These are phyloP conservation scores for Fraxinus platypoda DNA, from an alignment of 305 asterid species.

Conservation along the genomic window DNA sequence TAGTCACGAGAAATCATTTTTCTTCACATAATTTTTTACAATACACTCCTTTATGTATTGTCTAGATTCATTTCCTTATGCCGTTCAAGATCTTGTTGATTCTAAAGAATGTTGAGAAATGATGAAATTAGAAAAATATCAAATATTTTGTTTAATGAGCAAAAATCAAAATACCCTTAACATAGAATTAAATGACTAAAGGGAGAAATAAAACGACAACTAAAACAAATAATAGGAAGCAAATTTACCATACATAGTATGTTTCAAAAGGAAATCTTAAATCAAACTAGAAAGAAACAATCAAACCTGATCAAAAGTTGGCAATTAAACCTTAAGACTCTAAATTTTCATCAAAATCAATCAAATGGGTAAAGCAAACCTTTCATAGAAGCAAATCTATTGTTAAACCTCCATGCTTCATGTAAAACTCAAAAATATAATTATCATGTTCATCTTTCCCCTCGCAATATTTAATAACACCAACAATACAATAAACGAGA, in stretches of 20 bases:
- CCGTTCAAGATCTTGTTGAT: not conserved
- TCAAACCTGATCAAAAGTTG: not conserved
- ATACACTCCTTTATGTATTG: too few relatives aligned
- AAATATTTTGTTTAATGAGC: not conserved
- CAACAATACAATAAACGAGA: not conserved
- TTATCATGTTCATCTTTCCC: not conserved
- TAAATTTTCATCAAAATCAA: not conserved
- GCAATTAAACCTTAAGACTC: not conserved
- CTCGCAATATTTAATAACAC: not conserved
- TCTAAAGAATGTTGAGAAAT: not conserved
- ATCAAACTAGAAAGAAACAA: not conserved
- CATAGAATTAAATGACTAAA: not conserved
- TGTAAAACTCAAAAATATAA: not conserved
- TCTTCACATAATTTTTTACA: too few relatives aligned
- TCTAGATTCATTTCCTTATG: too few relatives aligned
- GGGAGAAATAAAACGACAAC: not conserved
- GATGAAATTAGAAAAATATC: too few relatives aligned
- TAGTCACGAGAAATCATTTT: too few relatives aligned
- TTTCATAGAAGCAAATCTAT: not conserved
- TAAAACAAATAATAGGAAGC: too few relatives aligned
- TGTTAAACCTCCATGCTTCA: not conserved
- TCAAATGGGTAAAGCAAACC: not conserved
- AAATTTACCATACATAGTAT: not conserved
- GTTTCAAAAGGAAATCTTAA: not conserved
- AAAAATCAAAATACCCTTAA: too few relatives aligned